Base-by-base conservation (phyloP, 2,329 filamentous ascomycete genomes). In the Cladosporium sp. region DNA sequence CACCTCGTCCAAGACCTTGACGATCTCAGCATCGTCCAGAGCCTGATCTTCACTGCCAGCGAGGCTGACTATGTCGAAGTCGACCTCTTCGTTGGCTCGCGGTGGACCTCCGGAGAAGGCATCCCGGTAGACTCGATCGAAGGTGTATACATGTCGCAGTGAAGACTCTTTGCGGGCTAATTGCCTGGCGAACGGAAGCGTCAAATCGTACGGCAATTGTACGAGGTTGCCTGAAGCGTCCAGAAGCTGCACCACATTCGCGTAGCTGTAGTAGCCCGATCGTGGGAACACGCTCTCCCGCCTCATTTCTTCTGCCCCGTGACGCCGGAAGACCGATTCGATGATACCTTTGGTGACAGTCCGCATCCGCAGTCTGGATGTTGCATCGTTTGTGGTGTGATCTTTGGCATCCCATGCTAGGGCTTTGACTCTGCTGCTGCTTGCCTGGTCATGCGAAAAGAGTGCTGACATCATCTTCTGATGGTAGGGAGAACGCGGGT, bases 1-100 rank as follows among this genome's bases (percentile, higher is more conserved):
- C 49, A 97, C 90, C 76, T 99, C 95, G 75, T 99, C 95, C 26
- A 98, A 81, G 2, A 98, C 93, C 73, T 97, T 98, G 71, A 99
- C 87, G 0, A 93, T 90, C 78, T 98, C 94, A 0, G 94, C 94
- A 78, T 99, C 95, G 74, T 96, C 96, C 65, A 97, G 78, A 1
- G 93, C 90, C 55, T 96, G 82, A 73, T 98, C 93, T 5, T 93
- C 79, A 0, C 90, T 90, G 71, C 93, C 89, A 14, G 68, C 68
- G 54, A 87, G 86, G 0, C 93, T 94, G n/a, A 97, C 86, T 67
- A 99, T 93, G 78, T 99, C 95, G 76, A 98, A 99, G 76, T 98
- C 93, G 2, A 96, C 93, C 75, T 98, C 95, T 11, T 92, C 90
- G 75, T 92, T 90, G 73, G 90, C 90, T 65, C 86, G 85, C 7